Evolutionary conservation across 139 green algal species (phyloP), one percentile per base, ranked within the genome.

Genomic region (Chlamydomonas schloesseri): DNA sequence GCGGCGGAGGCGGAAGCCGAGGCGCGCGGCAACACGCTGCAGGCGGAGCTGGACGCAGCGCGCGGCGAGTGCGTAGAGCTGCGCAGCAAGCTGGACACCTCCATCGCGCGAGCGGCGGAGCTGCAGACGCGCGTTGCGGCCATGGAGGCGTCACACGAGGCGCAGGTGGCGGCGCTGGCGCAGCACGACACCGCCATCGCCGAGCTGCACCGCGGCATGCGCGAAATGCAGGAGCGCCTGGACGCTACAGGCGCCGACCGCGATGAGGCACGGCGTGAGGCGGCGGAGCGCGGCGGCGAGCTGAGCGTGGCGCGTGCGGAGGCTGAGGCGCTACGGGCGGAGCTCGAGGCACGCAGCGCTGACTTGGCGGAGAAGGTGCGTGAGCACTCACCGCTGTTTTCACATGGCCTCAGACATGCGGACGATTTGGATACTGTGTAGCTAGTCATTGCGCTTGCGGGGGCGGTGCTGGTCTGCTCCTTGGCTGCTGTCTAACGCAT

Each of bases 171-270:
- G 36, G 68, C 81, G 26, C 53, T 80, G 81, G 81, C 81, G 53
- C 53, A 78, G 57, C 81, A 87, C 55, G 81, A 87, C 69, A 79
- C 81, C 26, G 81, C 81, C 33, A 79, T 87, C 6, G 81, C 69
- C 3, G 81, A 87, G 69, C 79, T 85, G 47, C 65, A 76, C 21
- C 21, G 31, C 1, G 47, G 55, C 2, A 42, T 24, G n/a, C 14
- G n/a, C 14, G 64, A 71, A 6, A 29, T 85, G 79, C 65, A 55
- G 37, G 79, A 84, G 65, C 64, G 78, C 11, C 46, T 84, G 64
- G 37, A 57, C 10, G 46, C 18, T 6, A 36, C 23, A 9, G 34
- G 42, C 29, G 64, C 78, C 29, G 78, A 74, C 28, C 64, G 64
- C 23, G 64, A 84, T 15, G 78, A 21, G 33, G 47, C 68, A 26